Percentiles rank a stretch among this genome's conserved stretches.
Evolutionary conservation across 371 early-diverging fungal genomes (phyloP).

Genomic region (Globomyces sp.): DNA sequence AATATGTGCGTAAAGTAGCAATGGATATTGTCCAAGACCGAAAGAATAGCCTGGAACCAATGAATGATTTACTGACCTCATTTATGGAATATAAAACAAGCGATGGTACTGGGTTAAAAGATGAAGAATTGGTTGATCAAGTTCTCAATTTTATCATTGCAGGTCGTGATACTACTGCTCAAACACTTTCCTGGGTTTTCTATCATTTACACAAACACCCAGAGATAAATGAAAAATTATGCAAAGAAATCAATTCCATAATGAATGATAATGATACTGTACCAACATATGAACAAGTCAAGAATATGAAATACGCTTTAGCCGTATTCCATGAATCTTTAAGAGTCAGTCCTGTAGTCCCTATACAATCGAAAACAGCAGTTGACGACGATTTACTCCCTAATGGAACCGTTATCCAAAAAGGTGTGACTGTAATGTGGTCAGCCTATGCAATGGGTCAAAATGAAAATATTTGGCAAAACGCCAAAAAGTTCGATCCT

Average conservation of each 20-base stretch:
- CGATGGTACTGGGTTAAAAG: conserved; percentile 49
- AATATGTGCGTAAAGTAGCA: conserved; percentile 11
- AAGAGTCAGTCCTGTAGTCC: conserved; percentile 67
- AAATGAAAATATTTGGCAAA: conserved; percentile 51
- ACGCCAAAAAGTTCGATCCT: conserved; percentile 56
- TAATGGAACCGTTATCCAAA: conserved; percentile 57
- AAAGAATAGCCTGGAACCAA: neutral
- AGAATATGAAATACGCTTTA: conserved; percentile 36
- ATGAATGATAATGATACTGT: conserved; percentile 26
- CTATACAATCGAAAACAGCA: conserved; percentile 57
- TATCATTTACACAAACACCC: conserved; percentile 51
- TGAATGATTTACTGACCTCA: conserved; percentile 55
- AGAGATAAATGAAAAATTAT: conserved; percentile 42
- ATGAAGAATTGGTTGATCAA: conserved; percentile 61
- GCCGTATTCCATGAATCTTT: conserved; percentile 59
- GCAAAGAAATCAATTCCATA: conserved; percentile 45
- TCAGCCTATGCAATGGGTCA: conserved; percentile 56
- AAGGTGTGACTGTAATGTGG: conserved; percentile 43
- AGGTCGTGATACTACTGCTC: conserved; percentile 68
- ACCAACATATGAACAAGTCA: conserved; percentile 50
- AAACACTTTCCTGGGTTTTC: conserved; percentile 67
- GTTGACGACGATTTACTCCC: conserved; percentile 65
- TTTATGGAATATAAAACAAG: conserved; percentile 60
- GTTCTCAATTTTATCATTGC: conserved; percentile 71
- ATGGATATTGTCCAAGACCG: conserved; percentile 16